Evolutionary conservation across 257 asterid genomes (phyloP), one percentile per base, ranked within the genome.

Genomic region (Lavandula angustifolia): DNA sequence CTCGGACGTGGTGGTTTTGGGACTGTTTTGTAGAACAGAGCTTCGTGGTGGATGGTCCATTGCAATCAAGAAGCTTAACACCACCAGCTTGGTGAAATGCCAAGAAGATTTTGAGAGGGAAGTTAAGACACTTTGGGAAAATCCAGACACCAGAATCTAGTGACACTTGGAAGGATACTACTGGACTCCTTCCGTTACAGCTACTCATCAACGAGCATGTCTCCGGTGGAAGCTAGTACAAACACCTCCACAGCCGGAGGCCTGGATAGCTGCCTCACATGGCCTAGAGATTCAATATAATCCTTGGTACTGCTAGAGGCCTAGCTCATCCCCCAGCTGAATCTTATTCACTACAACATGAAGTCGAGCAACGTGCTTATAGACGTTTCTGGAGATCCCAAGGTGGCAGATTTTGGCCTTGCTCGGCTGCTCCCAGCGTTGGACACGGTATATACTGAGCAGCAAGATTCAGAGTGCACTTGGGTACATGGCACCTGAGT

Each of bases 1-100:
- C 86, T 88, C 3, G 98, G 98, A 13, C 86, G 84, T 4, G 98
- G 98, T 27, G 96, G 96, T 3, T 91, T 91, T 51, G 98, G 98
- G 72, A 64, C 89, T 1, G 95, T 91, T 6, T 6, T 91, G 85
- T 67, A 71, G 31, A 60, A 78, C 95, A 1, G 83, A 79, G 32
- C 82, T 86, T 47, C 79, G 72, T 72, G 85, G 80, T 4, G 95
- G 96, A 10, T 74, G 83, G 33, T 68, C 83, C 8, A 75, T 91
- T 1, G 91, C 96, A 31, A 91, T 91, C 78, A 91, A 91, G 86
- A 91, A 86, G 79, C 95, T 91, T 8, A 88, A 80, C 35, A 68
- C 86, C 3, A 78, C 95, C 4, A 80, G 96, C 69, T 68, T 88
- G 75, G 89, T 91, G 49, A 91, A 91, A 60, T 75, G 79, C 12